phyloP scores from a whole-genome alignment of 2,329 filamentous ascomycete species.

The Arthrinium phaeospermum region DNA sequence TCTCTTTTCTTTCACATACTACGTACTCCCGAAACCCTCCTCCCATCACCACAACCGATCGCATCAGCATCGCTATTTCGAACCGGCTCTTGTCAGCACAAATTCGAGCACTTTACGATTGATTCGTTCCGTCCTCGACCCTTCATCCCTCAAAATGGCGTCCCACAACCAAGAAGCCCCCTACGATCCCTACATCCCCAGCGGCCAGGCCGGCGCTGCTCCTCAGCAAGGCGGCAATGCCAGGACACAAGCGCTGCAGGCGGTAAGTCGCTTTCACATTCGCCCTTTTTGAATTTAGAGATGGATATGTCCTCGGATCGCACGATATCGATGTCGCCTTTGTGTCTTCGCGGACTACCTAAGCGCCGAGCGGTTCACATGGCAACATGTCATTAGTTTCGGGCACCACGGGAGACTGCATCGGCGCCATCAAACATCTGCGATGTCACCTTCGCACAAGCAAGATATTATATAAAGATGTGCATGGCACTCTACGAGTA shows the following conservation, averaged over 20 bases:
- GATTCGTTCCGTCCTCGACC: constrained; percentile 10
- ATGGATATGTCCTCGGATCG: constrained; percentile 29
- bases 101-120: constrained; percentile 13
- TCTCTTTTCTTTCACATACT: constrained; percentile 14
- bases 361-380: constrained; percentile 20
- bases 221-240: constrained; percentile 53
- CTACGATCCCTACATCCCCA: constrained; percentile 90
- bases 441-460: constrained; percentile 9
- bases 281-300: not conserved
- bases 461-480: not conserved
- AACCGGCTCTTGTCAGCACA: not conserved
- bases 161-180: constrained; percentile 59
- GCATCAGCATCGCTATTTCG: constrained; percentile 6
- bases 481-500: not conserved
- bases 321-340: constrained; percentile 23
- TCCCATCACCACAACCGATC: not conserved
- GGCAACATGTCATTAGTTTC: not conserved
- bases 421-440: not conserved
- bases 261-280: constrained; percentile 62
- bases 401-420: not conserved
- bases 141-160: constrained; percentile 50
- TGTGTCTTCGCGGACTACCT: constrained; percentile 9
- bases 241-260: constrained; percentile 74
- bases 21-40: not conserved
- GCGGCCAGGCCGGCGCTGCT: constrained; percentile 56